Evolutionary conservation across 495 filamentous ascomycete species (phyloP).

Genomic region (Pyrenula massariospora): DNA sequence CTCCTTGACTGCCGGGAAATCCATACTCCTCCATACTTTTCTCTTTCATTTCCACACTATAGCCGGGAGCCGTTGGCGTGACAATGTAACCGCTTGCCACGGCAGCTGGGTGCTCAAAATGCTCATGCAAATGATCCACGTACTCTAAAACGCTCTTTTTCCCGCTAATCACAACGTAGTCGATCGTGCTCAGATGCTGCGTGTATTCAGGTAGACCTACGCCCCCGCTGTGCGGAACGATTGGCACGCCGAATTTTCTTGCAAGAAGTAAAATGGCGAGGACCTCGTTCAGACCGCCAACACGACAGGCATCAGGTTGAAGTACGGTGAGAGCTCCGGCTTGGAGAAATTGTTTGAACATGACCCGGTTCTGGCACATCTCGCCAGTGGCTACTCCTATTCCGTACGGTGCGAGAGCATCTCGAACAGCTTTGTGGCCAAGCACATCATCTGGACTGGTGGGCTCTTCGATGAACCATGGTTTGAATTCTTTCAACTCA

Average conservation of each 20-base stretch:
- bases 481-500: constrained; percentile 69
- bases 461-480: constrained; percentile 98
- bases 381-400: constrained; percentile 88
- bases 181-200: constrained; percentile 85
- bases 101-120: constrained; percentile 70
- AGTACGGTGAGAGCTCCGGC: constrained; percentile 73
- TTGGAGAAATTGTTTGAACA: constrained; percentile 86
- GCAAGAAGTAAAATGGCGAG: constrained; percentile 85
- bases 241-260: constrained; percentile 69
- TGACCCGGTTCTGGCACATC: constrained; percentile 92
- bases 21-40: constrained; percentile 71
- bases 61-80: constrained; percentile 71
- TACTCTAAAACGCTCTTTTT: constrained; percentile 78
- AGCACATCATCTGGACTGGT: constrained; percentile 87
- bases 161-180: constrained; percentile 81
- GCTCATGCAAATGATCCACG: constrained; percentile 89
- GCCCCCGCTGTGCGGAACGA: constrained; percentile 82
- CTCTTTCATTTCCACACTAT: constrained; percentile 86
- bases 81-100: constrained; percentile 81
- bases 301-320: constrained; percentile 83
- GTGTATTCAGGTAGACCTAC: constrained; percentile 92
- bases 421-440: constrained; percentile 73
- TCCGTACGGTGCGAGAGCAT: constrained; percentile 60
- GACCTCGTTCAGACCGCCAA: constrained; percentile 89
- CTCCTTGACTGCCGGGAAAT: constrained; percentile 65